A percentile compares a stretch with the other conserved stretches of the same genome.
phyloP scores from a whole-genome alignment of 306 rosid genomes.

The Canavalia gladiata region DNA sequence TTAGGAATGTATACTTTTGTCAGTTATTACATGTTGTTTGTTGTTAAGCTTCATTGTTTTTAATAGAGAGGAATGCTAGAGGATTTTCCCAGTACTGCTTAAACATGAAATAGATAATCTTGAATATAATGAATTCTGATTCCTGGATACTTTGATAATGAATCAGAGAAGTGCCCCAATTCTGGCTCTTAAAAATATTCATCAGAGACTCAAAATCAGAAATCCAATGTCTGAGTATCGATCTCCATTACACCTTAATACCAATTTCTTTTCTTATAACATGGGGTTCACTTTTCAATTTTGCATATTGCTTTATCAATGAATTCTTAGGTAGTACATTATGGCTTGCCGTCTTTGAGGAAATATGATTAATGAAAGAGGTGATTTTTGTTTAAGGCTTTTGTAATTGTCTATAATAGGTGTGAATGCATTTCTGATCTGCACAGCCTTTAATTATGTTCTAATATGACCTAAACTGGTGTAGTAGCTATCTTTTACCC shows the following conservation, averaged over 20 bases:
- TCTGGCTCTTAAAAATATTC: conserved; percentile 18
- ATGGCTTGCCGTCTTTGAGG: background rate
- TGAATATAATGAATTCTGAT: conserved; percentile 14
- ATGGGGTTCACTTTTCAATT: conserved; percentile 27
- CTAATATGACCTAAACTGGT: background rate
- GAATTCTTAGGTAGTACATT: conserved; percentile 10
- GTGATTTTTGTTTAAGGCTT: background rate
- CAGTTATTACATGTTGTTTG: conserved; percentile 41
- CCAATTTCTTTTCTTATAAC: conserved; percentile 3
- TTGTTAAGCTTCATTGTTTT: conserved; percentile 16
- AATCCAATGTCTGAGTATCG: conserved; percentile 3
- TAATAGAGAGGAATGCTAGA: conserved; percentile 1
- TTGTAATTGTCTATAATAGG: background rate
- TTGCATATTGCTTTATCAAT: conserved; percentile 28
- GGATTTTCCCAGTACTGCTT: conserved; percentile 10
- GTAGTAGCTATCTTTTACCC: background rate
- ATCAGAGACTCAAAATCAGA: background rate
- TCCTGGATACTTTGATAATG: conserved; percentile 19
- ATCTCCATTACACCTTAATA: conserved; percentile 1
- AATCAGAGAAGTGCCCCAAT: conserved; percentile 16
- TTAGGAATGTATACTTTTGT: conserved; percentile 25
- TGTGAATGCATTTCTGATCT: background rate
- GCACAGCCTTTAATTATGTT: conserved; percentile 1
- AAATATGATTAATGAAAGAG: conserved; percentile 8
- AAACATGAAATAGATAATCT: conserved; percentile 28